These are phyloP conservation scores for Penicillium sumatraense DNA, from an alignment of 2,329 filamentous ascomycete species.

Conservation along the genomic window DNA sequence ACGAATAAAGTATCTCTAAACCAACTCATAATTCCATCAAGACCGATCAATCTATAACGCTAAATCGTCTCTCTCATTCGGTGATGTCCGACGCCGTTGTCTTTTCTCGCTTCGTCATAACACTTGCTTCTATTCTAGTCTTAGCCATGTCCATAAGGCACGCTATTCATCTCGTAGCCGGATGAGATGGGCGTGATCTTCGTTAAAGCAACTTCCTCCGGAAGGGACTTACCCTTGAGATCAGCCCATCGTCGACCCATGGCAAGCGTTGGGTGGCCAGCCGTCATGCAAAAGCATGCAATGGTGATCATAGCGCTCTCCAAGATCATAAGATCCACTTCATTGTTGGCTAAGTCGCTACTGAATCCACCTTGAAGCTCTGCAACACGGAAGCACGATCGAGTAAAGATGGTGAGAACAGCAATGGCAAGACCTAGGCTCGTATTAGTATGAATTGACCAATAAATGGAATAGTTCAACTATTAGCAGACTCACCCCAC, in stretches of 20 bases:
- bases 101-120: not conserved
- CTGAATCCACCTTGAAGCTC: slow-evolving; percentile 55
- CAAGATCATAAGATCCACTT: slow-evolving; percentile 54
- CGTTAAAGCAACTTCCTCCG: too few relatives aligned
- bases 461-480: not conserved
- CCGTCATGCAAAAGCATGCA: slow-evolving; percentile 17
- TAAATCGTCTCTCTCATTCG: not conserved
- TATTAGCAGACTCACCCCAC: slow-evolving; percentile 9
- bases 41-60: not conserved
- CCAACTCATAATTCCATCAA: too few relatives aligned
- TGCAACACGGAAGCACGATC: slow-evolving; percentile 55
- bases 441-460: slow-evolving; percentile 1
- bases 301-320: slow-evolving; percentile 56
- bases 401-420: slow-evolving; percentile 49
- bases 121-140: not conserved
- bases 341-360: slow-evolving; percentile 52
- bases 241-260: slow-evolving; percentile 9
- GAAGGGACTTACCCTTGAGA: not conserved
- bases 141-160: not conserved
- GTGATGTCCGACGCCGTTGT: not conserved
- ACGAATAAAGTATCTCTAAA: too few relatives aligned
- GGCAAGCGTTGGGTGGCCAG: slow-evolving; percentile 9
- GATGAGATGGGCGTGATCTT: not conserved
- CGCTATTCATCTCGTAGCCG: not conserved
- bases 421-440: slow-evolving; percentile 26